phyloP scores from a whole-genome alignment of 352 stramenopile species.

The Globisporangium paroecandrum region DNA sequence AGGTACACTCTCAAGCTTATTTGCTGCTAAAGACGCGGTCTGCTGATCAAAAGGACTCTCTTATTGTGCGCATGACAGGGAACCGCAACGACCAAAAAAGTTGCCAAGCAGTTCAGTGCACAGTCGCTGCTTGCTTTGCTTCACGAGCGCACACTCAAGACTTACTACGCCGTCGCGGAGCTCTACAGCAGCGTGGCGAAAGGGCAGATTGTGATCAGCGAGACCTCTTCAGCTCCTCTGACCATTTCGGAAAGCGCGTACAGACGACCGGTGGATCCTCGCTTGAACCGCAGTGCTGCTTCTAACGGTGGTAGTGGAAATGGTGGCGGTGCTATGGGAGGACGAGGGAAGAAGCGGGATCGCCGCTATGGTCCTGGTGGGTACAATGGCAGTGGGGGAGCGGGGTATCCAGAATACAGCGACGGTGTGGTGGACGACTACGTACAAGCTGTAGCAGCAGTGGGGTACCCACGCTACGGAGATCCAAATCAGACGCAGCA shows the following conservation, averaged over 20 bases:
- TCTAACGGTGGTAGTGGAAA: constrained; percentile 6
- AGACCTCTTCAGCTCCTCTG: constrained; percentile 18
- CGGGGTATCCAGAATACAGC: constrained; percentile 22
- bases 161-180: constrained; percentile 65
- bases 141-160: constrained; percentile 43
- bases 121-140: constrained; percentile 69
- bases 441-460: constrained; percentile 28
- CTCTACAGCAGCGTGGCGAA: constrained; percentile 64
- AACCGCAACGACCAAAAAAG: constrained; percentile 73
- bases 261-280: constrained; percentile 26
- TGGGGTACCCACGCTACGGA: constrained; percentile 20
- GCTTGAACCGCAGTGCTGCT: constrained; percentile 24
- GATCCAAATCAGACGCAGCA: constrained; percentile 9
- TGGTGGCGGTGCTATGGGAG: constrained; percentile 1
- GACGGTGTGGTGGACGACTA: constrained; percentile 11
- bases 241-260: neutral
- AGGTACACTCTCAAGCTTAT: constrained; percentile 32
- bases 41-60: neutral
- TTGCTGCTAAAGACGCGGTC: neutral
- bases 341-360: constrained; percentile 15
- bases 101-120: constrained; percentile 75
- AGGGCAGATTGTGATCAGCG: constrained; percentile 21
- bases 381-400: neutral
- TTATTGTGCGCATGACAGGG: constrained; percentile 28
- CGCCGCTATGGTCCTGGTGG: neutral